Evolutionary conservation across 176 grass and related monocot genomes (phyloP).

Genomic region (Zea luxurians): DNA sequence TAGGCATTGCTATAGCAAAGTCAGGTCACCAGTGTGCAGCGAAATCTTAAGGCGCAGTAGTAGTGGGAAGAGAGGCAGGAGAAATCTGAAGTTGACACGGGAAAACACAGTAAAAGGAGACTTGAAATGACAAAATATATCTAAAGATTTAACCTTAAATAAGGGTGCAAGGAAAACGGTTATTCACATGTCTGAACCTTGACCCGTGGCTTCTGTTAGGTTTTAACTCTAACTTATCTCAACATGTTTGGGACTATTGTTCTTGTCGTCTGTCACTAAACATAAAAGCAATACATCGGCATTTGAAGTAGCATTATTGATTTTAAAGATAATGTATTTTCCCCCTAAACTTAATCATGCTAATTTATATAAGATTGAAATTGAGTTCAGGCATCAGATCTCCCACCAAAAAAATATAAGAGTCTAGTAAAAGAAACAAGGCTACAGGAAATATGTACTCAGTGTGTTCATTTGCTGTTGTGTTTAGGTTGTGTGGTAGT

Average conservation of each 20-base stretch:
- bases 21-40: background rate
- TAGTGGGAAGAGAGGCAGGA: too few relatives aligned
- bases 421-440: background rate
- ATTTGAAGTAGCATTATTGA: background rate
- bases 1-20: slow-evolving; percentile 1
- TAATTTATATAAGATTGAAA: background rate
- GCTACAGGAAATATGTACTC: background rate
- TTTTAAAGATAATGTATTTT: background rate
- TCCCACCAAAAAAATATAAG: background rate
- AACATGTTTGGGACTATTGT: too few relatives aligned
- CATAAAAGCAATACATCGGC: background rate
- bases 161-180: too few relatives aligned
- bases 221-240: too few relatives aligned
- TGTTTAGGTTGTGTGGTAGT: background rate
- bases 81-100: too few relatives aligned
- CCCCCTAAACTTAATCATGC: background rate
- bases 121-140: too few relatives aligned
- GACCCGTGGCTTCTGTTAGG: too few relatives aligned
- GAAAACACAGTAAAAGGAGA: too few relatives aligned
- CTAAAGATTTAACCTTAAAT: too few relatives aligned
- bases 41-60: too few relatives aligned
- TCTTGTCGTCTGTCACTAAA: background rate
- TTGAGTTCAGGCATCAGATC: background rate
- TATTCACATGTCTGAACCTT: too few relatives aligned
- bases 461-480: background rate